phyloP scores from a whole-genome alignment of 768 basidiomycete genomes.

The Hypholoma sublateritium region DNA sequence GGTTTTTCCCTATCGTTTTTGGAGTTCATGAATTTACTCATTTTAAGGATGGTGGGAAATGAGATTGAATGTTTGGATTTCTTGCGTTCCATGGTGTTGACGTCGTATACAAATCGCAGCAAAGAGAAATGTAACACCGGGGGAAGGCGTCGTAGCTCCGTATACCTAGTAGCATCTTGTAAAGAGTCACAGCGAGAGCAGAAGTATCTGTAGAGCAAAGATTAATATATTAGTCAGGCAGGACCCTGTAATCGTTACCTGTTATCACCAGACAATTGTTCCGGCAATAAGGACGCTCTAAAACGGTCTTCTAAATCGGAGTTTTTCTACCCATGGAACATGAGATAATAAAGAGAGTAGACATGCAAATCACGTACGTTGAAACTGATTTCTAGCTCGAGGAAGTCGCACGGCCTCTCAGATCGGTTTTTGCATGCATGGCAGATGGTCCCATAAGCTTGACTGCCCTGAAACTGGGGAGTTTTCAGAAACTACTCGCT shows the following conservation, averaged over 20 bases:
- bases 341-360: not conserved
- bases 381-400: slow-evolving; percentile 87
- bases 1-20: slow-evolving; percentile 18
- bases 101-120: slow-evolving; percentile 90
- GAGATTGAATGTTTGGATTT: slow-evolving; percentile 81
- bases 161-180: slow-evolving; percentile 79
- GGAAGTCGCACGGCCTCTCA: slow-evolving; percentile 69
- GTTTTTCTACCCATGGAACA: slow-evolving; percentile 50
- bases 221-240: not conserved
- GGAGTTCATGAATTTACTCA: slow-evolving; percentile 61
- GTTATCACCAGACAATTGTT: slow-evolving; percentile 81
- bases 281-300: slow-evolving; percentile 60
- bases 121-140: slow-evolving; percentile 91
- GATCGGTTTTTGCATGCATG: slow-evolving; percentile 65
- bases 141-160: slow-evolving; percentile 69
- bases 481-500: not conserved
- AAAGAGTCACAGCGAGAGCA: slow-evolving; percentile 75
- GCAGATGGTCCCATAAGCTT: slow-evolving; percentile 82
- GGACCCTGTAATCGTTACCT: slow-evolving; percentile 40
- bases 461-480: slow-evolving; percentile 81
- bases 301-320: slow-evolving; percentile 76
- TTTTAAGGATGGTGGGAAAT: slow-evolving; percentile 76
- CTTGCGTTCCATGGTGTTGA: slow-evolving; percentile 74
- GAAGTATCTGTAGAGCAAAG: slow-evolving; percentile 54
- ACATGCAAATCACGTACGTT: slow-evolving; percentile 44